Evolutionary conservation across 2,329 filamentous ascomycete genomes (phyloP).

Genomic region (Dothideomycetidae sp.): DNA sequence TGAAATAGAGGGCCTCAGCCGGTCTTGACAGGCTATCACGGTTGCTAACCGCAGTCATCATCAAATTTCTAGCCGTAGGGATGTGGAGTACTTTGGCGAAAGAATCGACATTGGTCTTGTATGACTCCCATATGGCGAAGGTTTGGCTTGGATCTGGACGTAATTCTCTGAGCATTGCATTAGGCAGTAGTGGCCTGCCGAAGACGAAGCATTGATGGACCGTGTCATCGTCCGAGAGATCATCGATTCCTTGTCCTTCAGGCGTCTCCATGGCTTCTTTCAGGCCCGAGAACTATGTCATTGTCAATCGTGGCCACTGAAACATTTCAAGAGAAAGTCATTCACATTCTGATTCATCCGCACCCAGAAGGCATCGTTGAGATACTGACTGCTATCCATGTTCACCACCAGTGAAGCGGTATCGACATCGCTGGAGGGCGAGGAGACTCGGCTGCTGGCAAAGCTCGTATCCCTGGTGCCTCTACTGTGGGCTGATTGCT

Average conservation of each 20-base stretch:
- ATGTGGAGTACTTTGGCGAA: constrained; percentile 57
- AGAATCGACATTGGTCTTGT: constrained; percentile 59
- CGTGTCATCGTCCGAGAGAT: constrained; percentile 46
- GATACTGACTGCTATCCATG: constrained; percentile 55
- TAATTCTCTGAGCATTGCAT: constrained; percentile 31
- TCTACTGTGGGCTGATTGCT: background rate
- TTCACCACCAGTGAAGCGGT: constrained; percentile 46
- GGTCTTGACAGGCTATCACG: background rate
- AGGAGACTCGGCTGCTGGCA: no score
- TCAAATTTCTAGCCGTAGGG: constrained; percentile 33
- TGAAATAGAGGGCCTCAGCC: constrained; percentile 39
- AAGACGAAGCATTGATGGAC: constrained; percentile 37
- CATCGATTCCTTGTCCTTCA: no score
- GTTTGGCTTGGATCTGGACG: constrained; percentile 54
- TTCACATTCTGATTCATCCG: constrained; percentile 60
- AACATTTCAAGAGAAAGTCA: constrained; percentile 29
- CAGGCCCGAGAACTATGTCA: no score
- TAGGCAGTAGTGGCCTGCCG: constrained; percentile 31
- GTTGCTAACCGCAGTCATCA: background rate
- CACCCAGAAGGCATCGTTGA: constrained; percentile 65
- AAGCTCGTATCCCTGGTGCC: background rate
- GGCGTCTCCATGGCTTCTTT: no score
- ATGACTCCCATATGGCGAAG: constrained; percentile 53
- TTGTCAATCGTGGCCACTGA: background rate
- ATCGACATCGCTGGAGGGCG: background rate